Conservation (phyloP, 2,329 filamentous ascomycete genomes). For the Colletotrichum navitas region DNA sequence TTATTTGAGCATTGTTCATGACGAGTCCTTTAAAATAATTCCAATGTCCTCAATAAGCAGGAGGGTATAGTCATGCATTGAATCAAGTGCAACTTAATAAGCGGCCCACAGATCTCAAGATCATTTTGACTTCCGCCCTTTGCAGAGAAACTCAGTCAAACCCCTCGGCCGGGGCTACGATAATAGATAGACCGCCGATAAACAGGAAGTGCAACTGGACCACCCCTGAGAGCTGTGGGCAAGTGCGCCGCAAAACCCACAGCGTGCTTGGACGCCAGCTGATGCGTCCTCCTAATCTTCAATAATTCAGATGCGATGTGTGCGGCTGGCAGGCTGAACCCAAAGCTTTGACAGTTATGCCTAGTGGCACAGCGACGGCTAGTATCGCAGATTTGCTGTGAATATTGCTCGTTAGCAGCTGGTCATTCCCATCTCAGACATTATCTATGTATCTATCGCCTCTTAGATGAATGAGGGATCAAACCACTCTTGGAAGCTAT, state of each 20-base stretch:
- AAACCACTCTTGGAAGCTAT: background rate
- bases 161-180: background rate
- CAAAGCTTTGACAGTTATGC: slow-evolving; percentile 1
- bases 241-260: background rate
- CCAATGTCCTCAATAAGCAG: background rate
- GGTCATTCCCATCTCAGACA: background rate
- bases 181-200: background rate
- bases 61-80: background rate
- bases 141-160: background rate
- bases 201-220: background rate
- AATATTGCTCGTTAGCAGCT: background rate
- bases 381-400: background rate
- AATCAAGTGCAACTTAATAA: background rate
- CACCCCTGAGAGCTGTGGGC: background rate
- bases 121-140: background rate
- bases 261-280: background rate
- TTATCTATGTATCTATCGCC: background rate
- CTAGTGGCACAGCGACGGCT: background rate
- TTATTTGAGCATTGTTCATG: background rate
- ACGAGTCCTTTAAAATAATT: background rate
- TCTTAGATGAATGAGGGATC: background rate
- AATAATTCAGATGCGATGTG: background rate
- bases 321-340: background rate
- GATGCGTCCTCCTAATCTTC: background rate
- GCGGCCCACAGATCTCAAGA: background rate